These are phyloP conservation scores for Naumovozyma baii DNA, from an alignment of 805 yeast species.

Conservation along the genomic window DNA sequence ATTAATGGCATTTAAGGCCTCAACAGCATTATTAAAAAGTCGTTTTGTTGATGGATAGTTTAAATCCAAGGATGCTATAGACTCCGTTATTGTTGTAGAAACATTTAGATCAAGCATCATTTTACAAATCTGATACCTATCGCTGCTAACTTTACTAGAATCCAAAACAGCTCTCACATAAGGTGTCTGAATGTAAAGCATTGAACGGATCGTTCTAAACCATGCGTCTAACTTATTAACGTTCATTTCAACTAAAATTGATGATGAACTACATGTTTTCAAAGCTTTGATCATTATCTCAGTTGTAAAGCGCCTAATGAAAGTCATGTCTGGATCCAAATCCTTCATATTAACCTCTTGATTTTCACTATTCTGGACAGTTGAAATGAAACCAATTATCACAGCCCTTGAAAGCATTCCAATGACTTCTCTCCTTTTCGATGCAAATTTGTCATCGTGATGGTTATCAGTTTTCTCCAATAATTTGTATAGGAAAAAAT, in stretches of 20 bases:
- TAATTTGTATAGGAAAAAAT: slow-evolving; percentile 67
- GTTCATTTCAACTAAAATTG: slow-evolving; percentile 19
- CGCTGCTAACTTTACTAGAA: slow-evolving; percentile 42
- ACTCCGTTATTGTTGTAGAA: slow-evolving; percentile 45
- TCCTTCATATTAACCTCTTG: slow-evolving; percentile 36
- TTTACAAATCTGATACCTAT: slow-evolving; percentile 54
- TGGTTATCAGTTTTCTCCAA: slow-evolving; percentile 40
- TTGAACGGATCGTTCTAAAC: slow-evolving; percentile 23
- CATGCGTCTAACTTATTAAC: slow-evolving; percentile 25
- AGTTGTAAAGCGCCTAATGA: slow-evolving; percentile 62
- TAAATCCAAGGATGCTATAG: slow-evolving; percentile 59
- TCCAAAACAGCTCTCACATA: slow-evolving; percentile 36
- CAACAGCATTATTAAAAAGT: slow-evolving; percentile 49
- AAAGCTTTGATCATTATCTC: slow-evolving; percentile 58
- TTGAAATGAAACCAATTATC: slow-evolving; percentile 53
- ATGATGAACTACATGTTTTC: slow-evolving; percentile 36
- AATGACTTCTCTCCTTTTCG: slow-evolving; percentile 45
- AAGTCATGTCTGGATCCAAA: slow-evolving; percentile 60
- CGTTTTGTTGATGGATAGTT: slow-evolving; percentile 59
- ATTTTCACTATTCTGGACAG: slow-evolving; percentile 39
- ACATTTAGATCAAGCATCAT: slow-evolving; percentile 60
- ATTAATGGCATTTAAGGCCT: slow-evolving; percentile 49
- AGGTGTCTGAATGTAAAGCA: slow-evolving; percentile 25
- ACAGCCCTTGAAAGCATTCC: slow-evolving; percentile 54
- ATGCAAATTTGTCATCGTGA: slow-evolving; percentile 30